These are phyloP conservation scores for Allium fistulosum DNA, from an alignment of 106 monocot genomes.

Conservation along the genomic window DNA sequence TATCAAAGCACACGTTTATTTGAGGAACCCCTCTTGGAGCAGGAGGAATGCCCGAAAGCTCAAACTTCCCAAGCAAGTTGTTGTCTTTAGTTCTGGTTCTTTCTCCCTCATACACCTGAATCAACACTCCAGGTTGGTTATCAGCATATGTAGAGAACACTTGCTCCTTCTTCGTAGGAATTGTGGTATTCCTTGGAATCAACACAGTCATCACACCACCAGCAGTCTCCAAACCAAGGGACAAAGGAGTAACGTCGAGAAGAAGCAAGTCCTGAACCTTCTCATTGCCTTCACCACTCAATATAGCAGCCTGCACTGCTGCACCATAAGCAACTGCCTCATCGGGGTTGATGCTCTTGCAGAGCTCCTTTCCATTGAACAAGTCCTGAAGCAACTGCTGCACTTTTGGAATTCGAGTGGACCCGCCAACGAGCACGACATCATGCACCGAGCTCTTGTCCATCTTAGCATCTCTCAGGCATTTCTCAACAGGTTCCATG, in stretches of 20 bases:
- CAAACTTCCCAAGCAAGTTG: background rate
- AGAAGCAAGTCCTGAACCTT: conserved; percentile 16
- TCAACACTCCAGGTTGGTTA: conserved; percentile 13
- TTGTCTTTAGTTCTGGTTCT: conserved; percentile 8
- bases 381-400: conserved; percentile 38
- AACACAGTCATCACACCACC: conserved; percentile 15
- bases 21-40: conserved; percentile 22
- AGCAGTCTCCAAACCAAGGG: conserved; percentile 10
- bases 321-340: conserved; percentile 12
- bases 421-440: conserved; percentile 34
- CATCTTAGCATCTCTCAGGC: conserved; percentile 13
- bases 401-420: background rate
- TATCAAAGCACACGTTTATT: conserved; percentile 20
- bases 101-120: conserved; percentile 13
- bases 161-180: conserved; percentile 13
- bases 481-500: conserved; percentile 11
- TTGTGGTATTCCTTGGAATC: conserved; percentile 14
- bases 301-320: conserved; percentile 10
- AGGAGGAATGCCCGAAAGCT: conserved; percentile 1
- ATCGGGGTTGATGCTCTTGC: conserved; percentile 16
- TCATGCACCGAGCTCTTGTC: conserved; percentile 30
- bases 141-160: conserved; percentile 9
- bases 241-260: conserved; percentile 11
- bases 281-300: conserved; percentile 11
- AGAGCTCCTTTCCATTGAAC: conserved; percentile 14